Evolutionary conservation across 129 eudicot genomes (phyloP), one percentile per base, ranked within the genome.

Genomic region (Centaurea solstitialis): DNA sequence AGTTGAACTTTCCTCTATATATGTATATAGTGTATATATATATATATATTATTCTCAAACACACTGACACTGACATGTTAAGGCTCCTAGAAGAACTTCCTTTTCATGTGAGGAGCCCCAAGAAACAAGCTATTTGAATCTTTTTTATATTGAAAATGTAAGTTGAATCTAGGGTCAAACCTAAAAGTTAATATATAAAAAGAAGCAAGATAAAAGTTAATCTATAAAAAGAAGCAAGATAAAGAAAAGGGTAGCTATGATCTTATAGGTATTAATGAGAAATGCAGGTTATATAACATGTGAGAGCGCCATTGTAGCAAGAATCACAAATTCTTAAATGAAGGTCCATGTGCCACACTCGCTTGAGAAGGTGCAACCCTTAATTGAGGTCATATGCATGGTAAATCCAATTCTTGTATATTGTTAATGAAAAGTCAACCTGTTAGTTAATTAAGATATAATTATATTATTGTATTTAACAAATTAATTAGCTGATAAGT

Each of bases 281-380:
- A 24, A 79, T 74, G 80, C 71, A 17, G 65, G 70, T 82, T 15
- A 72, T 72, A 75, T 75, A 73, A 45, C 79, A 86, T 86, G 89
- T 86, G 86, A 78, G 81, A 81, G 61, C 77, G 79, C 68, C 82
- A 78, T 75, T 69, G 67, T 74, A 21, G 78, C 81, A 81, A 77
- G 77, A 74, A 28, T 39, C 79, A 21, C 83, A 68, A 59, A 28
- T 73, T 78, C 30, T 74, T 76, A 79, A 73, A 45, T 71, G 75
- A 82, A 21, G 75, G 53, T 81, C 57, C 89, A 86, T 79, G 86
- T 86, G 88, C 65, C 41, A 39, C 41, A 39, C 39, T 81, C 71
- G 67, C 37, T 70, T 75, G 77, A 64, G 80, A 74, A 70, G 21
- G 30, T 35, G 28, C 69, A 83, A 83, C n/a, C 26, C 64, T 20